A percentile compares a stretch with the other conserved stretches of the same genome.
phyloP scores from a whole-genome alignment of 1,284 basidiomycete genomes.

The Pseudozyma flocculosa region DNA sequence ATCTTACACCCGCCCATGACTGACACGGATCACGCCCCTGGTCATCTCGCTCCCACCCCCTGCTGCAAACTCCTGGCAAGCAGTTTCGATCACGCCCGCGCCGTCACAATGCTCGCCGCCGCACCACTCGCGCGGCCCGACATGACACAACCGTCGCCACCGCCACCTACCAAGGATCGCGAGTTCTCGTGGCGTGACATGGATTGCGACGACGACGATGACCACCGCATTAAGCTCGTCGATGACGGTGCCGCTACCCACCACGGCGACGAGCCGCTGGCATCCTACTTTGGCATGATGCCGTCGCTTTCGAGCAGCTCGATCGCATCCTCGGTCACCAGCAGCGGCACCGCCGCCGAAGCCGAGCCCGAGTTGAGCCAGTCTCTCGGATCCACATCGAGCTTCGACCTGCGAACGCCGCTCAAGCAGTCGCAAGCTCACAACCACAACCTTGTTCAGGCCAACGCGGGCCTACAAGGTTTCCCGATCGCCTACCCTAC shows the following conservation, averaged over 20 bases:
- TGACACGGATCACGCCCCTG: no score
- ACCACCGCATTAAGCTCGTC: constrained; percentile 7
- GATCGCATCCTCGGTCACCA: constrained; percentile 26
- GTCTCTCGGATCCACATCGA: constrained; percentile 39
- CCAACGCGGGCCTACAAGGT: constrained; percentile 13
- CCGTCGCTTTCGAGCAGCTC: constrained; percentile 31
- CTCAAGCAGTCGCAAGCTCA: constrained; percentile 29
- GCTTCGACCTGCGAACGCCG: constrained; percentile 43
- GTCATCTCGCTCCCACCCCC: no score
- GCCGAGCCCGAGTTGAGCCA: constrained; percentile 40
- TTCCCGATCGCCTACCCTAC: constrained; percentile 8
- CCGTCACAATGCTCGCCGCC: no score
- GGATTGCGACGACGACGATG: constrained; percentile 28
- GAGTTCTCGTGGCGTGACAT: constrained; percentile 1
- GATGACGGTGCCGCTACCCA: constrained; percentile 3
- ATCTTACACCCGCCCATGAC: no score
- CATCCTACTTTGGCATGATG: constrained; percentile 22
- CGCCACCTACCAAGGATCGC: no score
- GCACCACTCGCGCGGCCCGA: no score
- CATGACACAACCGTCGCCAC: no score
- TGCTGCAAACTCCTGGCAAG: no score
- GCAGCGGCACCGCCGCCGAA: constrained; percentile 11
- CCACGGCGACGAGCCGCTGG: constrained; percentile 1
- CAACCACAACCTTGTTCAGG: constrained; percentile 21
- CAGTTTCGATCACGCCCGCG: no score